Conservation (phyloP, 306 rosid species). For the Lagenaria siceraria region DNA sequence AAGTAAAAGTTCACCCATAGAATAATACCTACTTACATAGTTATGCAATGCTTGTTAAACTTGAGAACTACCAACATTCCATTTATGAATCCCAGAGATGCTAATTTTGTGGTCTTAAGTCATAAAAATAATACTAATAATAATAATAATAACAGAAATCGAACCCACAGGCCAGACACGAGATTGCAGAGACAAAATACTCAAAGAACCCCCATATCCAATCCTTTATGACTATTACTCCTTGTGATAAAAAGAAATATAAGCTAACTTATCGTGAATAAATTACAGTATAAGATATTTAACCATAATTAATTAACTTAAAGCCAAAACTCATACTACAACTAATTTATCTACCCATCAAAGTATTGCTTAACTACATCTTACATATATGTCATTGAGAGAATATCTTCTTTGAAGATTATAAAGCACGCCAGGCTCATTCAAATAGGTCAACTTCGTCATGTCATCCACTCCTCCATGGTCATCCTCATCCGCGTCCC, state of each 20-base stretch:
- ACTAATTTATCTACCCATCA: not conserved
- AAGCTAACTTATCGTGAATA: not conserved
- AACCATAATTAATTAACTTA: not conserved
- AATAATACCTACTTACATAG: not conserved
- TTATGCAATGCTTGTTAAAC: not conserved
- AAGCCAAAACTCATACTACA: not conserved
- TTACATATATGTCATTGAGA: slow-evolving; percentile 90
- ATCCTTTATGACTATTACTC: not conserved
- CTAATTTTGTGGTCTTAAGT: not conserved
- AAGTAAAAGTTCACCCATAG: not conserved
- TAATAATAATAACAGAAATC: not conserved
- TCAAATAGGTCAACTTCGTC: slow-evolving; percentile 82
- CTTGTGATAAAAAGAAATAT: not conserved
- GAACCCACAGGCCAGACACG: not conserved
- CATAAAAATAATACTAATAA: too few relatives aligned
- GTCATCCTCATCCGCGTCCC: slow-evolving; percentile 95
- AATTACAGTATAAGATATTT: not conserved
- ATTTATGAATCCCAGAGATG: not conserved
- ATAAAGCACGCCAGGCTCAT: slow-evolving; percentile 93
- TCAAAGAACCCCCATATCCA: not conserved
- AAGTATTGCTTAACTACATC: not conserved
- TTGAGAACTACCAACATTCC: not conserved
- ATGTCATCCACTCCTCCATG: slow-evolving; percentile 91
- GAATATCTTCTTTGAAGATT: slow-evolving; percentile 82
- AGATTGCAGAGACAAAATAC: not conserved